Percentiles rank a stretch among this genome's conserved stretches.
Evolutionary conservation across 495 filamentous ascomycete genomes (phyloP).

Genomic region (Hypoxylon fragiforme): DNA sequence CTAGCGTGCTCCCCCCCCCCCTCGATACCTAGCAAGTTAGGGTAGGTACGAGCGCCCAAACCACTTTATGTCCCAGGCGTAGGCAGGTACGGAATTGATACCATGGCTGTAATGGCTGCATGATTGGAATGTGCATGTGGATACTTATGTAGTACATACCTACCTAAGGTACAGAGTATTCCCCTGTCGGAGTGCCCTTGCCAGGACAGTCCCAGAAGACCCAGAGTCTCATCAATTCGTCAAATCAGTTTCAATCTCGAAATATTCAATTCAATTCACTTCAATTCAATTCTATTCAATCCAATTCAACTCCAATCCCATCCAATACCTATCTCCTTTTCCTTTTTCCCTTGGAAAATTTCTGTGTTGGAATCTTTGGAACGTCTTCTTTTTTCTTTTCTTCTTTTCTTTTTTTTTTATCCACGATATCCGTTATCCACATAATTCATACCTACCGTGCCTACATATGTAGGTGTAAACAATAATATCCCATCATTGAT

Average conservation of each 20-base stretch:
- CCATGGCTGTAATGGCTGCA: background rate
- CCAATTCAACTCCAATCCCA: background rate
- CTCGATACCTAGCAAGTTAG: too few species aligned
- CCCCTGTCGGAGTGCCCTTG: conserved; percentile 2
- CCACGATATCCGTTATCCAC: too few species aligned
- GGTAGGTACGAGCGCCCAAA: background rate
- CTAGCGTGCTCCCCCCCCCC: background rate
- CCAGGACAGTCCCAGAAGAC: background rate
- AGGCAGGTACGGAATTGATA: background rate
- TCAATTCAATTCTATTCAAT: background rate
- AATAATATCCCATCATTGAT: background rate
- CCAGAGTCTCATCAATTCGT: conserved; percentile 22
- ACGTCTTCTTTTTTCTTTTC: conserved; percentile 19
- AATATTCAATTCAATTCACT: background rate
- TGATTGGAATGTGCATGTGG: background rate
- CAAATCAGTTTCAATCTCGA: conserved; percentile 27
- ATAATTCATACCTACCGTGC: background rate
- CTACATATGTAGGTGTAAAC: background rate
- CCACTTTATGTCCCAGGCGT: background rate
- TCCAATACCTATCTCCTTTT: conserved; percentile 1
- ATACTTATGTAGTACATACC: too few species aligned
- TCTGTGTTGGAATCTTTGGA: conserved; percentile 14
- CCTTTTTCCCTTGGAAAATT: background rate
- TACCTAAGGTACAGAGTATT: background rate
- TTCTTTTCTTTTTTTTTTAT: conserved; percentile 4